Conservation (phyloP, 495 filamentous ascomycete genomes). For the Hypoxylon fragiforme region DNA sequence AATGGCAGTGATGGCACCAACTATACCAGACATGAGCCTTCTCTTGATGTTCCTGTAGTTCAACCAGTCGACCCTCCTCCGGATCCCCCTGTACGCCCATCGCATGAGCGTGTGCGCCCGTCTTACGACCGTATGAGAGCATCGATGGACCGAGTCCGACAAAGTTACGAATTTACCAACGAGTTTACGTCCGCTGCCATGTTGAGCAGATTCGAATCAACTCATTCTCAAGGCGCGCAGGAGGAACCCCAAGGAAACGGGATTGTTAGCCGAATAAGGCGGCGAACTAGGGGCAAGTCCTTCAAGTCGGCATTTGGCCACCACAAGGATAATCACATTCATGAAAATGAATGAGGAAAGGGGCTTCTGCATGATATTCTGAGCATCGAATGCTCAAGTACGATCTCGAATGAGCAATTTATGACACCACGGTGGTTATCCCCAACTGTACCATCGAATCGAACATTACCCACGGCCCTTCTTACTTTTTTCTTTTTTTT, state of each 20-base stretch:
- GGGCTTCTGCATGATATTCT: conserved; percentile 25
- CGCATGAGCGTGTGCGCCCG: conserved; percentile 64
- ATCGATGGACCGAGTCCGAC: conserved; percentile 73
- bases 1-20: conserved; percentile 94
- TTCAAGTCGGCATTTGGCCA: conserved; percentile 35
- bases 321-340: conserved; percentile 38
- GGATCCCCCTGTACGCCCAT: conserved; percentile 48
- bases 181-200: conserved; percentile 90
- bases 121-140: conserved; percentile 71
- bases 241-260: conserved; percentile 23
- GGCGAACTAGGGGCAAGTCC: conserved; percentile 39
- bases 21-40: conserved; percentile 72
- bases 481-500: conserved; percentile 15
- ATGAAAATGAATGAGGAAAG: conserved; percentile 32
- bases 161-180: conserved; percentile 80
- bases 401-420: conserved; percentile 38
- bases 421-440: conserved; percentile 32
- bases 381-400: conserved; percentile 20
- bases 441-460: conserved; percentile 15
- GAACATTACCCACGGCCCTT: conserved; percentile 11
- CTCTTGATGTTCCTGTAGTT: conserved; percentile 40
- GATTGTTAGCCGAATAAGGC: conserved; percentile 36
- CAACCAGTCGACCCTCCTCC: conserved; percentile 41
- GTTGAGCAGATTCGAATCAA: conserved; percentile 80
- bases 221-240: conserved; percentile 48